phyloP scores from a whole-genome alignment of 441 rosid species.

The Populus hybrid region DNA sequence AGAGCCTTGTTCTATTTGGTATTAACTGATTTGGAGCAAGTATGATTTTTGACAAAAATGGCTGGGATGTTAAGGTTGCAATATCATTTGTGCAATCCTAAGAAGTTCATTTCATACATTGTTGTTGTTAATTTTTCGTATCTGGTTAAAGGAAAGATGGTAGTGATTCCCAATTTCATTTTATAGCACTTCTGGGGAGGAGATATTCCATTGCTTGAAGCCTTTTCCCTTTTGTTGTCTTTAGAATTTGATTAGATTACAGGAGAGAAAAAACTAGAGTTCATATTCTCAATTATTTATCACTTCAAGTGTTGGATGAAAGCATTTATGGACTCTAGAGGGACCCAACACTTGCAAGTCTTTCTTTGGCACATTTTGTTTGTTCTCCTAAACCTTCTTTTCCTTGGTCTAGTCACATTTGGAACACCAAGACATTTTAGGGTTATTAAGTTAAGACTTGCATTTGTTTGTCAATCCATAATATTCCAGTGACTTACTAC shows the following conservation, averaged over 20 bases:
- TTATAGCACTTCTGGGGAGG: neutral
- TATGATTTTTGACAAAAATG: neutral
- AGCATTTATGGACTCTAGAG: neutral
- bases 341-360: neutral
- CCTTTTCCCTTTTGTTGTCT: neutral
- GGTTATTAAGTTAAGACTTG: neutral
- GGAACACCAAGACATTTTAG: neutral
- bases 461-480: neutral
- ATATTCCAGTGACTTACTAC: neutral
- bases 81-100: neutral
- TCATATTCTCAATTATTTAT: neutral
- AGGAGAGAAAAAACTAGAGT: no score
- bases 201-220: neutral
- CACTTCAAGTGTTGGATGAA: neutral
- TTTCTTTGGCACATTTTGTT: neutral
- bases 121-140: neutral
- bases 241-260: neutral
- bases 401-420: neutral
- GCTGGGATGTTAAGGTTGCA: neutral
- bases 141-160: neutral
- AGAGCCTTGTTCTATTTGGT: neutral
- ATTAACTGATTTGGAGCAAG: neutral
- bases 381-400: neutral
- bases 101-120: neutral
- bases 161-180: neutral